Evolutionary conservation across 352 stramenopile species (phyloP), one percentile per base, ranked within the genome.

Genomic region (Phytophthora meadii): DNA sequence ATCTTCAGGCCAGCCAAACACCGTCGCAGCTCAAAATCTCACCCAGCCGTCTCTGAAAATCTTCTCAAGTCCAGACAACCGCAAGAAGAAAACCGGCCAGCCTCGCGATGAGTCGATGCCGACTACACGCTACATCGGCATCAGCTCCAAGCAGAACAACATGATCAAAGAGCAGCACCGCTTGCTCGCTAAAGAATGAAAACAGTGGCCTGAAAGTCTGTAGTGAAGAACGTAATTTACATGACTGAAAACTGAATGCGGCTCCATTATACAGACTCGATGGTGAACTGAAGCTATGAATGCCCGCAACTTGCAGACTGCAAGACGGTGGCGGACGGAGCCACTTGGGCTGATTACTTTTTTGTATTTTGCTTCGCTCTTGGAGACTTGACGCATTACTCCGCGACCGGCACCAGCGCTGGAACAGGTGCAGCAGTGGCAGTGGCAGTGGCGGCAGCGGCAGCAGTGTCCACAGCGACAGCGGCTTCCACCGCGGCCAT

Each of bases 161-260:
- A 87, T 92, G 53, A 89, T 92, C 56, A 90, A 88, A 55, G 79
- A 92, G 66, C 82, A 90, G 41, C 81, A 92, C 53, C 81, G 80
- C 15, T 78, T 90, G 49, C 72, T 90, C n/a, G 79, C 77, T n/a
- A 88, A 65, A 61, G 27, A 70, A 36, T 36, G 6, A 56, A 37
- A 25, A 66, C 4, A 36, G 19, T 8, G 55, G 24, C 37, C 7
- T 14, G 22, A 50, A 34, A 11, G 55, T 2, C 14, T 55, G 22
- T 22, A 39, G 22, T 41, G 40, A 24, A n/a, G 32, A 24, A 51
- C 37, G 27, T 58, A 53, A 53, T 47, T 37, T 52, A 59, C 47
- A 17, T 32, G 14, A 34, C 5, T 34, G 39, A 56, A 46, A 55
- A 58, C 25, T 44, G 61, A 65, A 65, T 14, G 34, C 46, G 42